These are phyloP conservation scores for Malus hybrid DNA, from an alignment of 331 rosid genomes.

Conservation along the genomic window DNA sequence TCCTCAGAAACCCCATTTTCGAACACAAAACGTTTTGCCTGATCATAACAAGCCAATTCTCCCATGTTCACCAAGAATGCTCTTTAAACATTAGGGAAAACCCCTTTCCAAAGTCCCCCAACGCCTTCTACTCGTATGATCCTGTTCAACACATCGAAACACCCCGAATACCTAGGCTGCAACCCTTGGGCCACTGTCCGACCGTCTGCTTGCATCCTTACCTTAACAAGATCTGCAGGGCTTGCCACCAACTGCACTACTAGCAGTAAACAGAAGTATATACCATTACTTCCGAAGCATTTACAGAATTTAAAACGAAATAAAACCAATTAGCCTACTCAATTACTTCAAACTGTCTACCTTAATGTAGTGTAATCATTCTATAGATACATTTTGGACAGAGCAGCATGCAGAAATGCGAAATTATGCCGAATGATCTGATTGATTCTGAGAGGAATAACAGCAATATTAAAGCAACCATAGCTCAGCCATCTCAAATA, in stretches of 20 bases:
- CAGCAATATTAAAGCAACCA: constrained; percentile 79
- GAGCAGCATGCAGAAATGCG: constrained; percentile 96
- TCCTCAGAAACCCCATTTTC: constrained; percentile 50
- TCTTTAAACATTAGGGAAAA: constrained; percentile 74
- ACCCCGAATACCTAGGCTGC: constrained; percentile 62
- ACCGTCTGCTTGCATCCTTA: constrained; percentile 92
- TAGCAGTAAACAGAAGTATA: constrained; percentile 22
- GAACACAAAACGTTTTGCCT: constrained; percentile 65
- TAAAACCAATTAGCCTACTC: too few species aligned
- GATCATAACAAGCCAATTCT: constrained; percentile 80
- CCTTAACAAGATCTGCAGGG: constrained; percentile 97
- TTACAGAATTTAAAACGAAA: background rate
- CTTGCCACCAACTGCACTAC: constrained; percentile 74
- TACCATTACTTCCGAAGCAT: constrained; percentile 8
- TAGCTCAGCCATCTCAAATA: constrained; percentile 42
- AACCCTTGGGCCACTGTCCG: constrained; percentile 49
- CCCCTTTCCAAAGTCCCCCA: constrained; percentile 78
- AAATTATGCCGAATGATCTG: constrained; percentile 94
- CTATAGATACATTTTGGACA: constrained; percentile 94
- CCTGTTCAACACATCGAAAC: constrained; percentile 60
- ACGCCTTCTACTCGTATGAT: constrained; percentile 61
- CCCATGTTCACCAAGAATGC: constrained; percentile 95
- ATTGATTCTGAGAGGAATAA: constrained; percentile 83
- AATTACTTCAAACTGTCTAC: background rate
- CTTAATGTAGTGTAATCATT: constrained; percentile 18